Base-by-base conservation (phyloP, 352 stramenopile genomes). In the Pythium dissimile region DNA sequence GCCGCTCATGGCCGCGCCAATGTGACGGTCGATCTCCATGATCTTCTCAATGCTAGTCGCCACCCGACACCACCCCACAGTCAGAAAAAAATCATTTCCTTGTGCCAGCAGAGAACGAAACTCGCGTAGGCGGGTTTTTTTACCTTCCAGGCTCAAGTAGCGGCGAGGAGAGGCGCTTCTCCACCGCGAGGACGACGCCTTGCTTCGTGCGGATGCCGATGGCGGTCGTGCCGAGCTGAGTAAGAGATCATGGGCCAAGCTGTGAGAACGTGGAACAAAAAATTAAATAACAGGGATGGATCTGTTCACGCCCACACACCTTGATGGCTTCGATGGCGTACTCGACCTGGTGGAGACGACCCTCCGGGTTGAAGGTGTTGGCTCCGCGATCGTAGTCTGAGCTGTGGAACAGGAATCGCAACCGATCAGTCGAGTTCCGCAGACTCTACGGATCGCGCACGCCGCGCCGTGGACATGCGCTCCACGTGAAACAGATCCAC, bases 291-390 rank as follows among this genome's bases (percentile, higher is more conserved):
- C 16, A 7, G 18, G 9, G 49, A 38, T 9, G 9, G 11, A 45
- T 11, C 34, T 7, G 26, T 38, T 3, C 32, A 15, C 24, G 27
- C 13, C 28, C 16, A 24, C 67, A 34, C 54, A 96, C 87, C 73
- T 98, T 97, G 63, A 99, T 99, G 52, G 97, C 96, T 74, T 99
- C 96, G 61, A 99, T 98, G 37, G 97, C 97, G 71, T 99, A 99
- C 68, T 99, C 96, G 48, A 99, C 97, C 73, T 99, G 97, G 73
- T 99, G 99, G 30, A 99, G 87, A 66, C 97, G 92, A 42, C 97
- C 97, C 82, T 99, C 97, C 12, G 97, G 97, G 64, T 94, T 99
- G 72, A 99, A 99, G 21, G 97, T 99, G 84, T 99, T 99, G 28
- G 99, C 97, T 64, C 97, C 97, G 58, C 97, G 91, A 80, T 99